Conservation (phyloP, 2,329 filamentous ascomycete species). For the Dendryphion nanum region DNA sequence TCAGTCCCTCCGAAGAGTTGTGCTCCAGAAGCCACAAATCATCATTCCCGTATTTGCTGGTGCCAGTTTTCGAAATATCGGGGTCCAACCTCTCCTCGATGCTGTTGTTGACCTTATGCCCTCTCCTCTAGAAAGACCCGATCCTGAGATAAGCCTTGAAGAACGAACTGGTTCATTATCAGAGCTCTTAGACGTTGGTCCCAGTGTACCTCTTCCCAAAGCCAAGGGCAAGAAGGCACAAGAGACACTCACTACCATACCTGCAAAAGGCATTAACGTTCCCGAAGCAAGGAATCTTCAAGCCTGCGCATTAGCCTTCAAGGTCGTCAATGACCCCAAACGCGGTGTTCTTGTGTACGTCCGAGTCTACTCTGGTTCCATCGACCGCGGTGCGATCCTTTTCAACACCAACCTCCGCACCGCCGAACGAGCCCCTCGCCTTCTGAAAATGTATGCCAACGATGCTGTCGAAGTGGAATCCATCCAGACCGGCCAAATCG, state of each 20-base stretch:
- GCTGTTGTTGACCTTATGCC: constrained; percentile 86
- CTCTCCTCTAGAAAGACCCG: constrained; percentile 74
- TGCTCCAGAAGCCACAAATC: constrained; percentile 66
- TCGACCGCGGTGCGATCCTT: constrained; percentile 70
- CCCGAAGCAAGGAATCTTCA: constrained; percentile 60
- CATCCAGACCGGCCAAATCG: constrained; percentile 85
- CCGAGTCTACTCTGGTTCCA: constrained; percentile 80
- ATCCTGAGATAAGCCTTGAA: constrained; percentile 72
- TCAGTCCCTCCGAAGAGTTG: constrained; percentile 69
- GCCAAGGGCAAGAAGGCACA: constrained; percentile 9
- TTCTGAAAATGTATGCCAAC: constrained; percentile 86
- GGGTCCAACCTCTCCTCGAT: constrained; percentile 87
- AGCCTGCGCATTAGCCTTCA: constrained; percentile 75
- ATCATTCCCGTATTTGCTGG: constrained; percentile 87
- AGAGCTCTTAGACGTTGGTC: constrained; percentile 29
- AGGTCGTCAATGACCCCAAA: constrained; percentile 85
- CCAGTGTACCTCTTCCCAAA: constrained; percentile 12
- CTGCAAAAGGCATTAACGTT: constrained; percentile 16
- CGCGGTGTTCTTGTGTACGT: constrained; percentile 89
- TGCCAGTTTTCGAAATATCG: constrained; percentile 90
- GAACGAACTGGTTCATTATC: constrained; percentile 55
- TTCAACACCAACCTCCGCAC: constrained; percentile 84
- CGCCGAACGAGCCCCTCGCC: constrained; percentile 75
- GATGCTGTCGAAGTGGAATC: constrained; percentile 81
- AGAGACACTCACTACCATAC: neutral